Conservation (phyloP, 805 yeast genomes). For the Saccharomycopsis sp. region DNA sequence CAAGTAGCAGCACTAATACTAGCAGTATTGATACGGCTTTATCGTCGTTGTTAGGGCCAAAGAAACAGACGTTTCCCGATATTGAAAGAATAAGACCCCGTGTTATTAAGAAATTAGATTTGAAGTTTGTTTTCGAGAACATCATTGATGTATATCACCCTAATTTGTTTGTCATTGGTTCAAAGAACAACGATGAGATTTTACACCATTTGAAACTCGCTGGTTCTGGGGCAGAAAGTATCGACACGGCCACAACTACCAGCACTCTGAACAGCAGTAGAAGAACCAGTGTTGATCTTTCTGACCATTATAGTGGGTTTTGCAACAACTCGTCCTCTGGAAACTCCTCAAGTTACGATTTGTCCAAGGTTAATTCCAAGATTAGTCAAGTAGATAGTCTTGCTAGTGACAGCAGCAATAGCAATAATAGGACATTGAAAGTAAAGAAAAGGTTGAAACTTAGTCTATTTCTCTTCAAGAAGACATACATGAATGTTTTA, state of each 20-base stretch:
- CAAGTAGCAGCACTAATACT: not conserved
- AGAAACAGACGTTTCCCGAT: not conserved
- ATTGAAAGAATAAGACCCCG: not conserved
- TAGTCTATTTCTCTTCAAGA: constrained; percentile 11
- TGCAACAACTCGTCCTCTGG: not conserved
- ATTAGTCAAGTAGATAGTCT: not conserved
- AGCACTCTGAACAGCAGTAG: not conserved
- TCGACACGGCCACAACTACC: not conserved
- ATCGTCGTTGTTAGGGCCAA: not conserved
- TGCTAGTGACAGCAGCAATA: not conserved
- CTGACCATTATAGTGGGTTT: not conserved
- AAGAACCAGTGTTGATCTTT: not conserved
- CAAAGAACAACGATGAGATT: constrained; percentile 7
- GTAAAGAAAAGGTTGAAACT: constrained; percentile 8
- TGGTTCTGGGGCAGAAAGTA: not conserved
- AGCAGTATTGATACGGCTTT: not conserved
- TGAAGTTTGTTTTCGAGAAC: constrained; percentile 15
- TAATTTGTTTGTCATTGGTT: constrained; percentile 17
- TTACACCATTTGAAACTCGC: constrained; percentile 1
- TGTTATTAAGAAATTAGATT: constrained; percentile 6
- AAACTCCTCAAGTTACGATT: not conserved
- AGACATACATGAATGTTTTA: constrained; percentile 13
- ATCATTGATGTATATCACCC: constrained; percentile 19
- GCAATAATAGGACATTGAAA: not conserved
- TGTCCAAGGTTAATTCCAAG: not conserved